phyloP scores from a whole-genome alignment of 768 basidiomycete species.

The Paxillus involutus region DNA sequence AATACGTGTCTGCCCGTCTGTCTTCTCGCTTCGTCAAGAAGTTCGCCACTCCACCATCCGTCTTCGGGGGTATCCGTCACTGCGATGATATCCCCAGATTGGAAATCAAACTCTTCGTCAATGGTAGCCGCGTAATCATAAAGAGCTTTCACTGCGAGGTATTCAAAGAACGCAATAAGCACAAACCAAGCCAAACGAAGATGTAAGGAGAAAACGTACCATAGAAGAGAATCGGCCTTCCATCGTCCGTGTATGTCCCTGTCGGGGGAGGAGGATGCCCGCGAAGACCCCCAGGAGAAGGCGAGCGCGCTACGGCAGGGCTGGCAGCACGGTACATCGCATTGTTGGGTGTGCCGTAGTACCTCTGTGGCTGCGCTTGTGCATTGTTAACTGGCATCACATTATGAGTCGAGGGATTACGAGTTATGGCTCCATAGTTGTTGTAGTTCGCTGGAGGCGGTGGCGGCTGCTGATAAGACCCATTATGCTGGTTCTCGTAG shows the following conservation, averaged over 20 bases:
- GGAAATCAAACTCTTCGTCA: constrained; percentile 96
- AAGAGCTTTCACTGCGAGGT: constrained; percentile 74
- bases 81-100: constrained; percentile 91
- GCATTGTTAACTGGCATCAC: constrained; percentile 25
- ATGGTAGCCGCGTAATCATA: constrained; percentile 85
- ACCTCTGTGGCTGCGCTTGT: constrained; percentile 34
- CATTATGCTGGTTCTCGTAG: constrained; percentile 19
- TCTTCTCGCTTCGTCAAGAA: constrained; percentile 74
- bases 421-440: constrained; percentile 1
- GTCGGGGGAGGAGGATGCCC: constrained; percentile 52
- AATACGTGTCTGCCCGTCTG: constrained; percentile 75
- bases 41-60: constrained; percentile 96
- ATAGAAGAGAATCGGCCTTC: constrained; percentile 82
- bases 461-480: constrained; percentile 15
- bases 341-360: constrained; percentile 17
- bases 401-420: constrained; percentile 9
- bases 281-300: constrained; percentile 46
- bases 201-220: constrained; percentile 49
- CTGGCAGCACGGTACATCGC: constrained; percentile 42
- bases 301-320: constrained; percentile 44
- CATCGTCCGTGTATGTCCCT: constrained; percentile 80
- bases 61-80: constrained; percentile 93
- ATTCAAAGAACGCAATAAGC: not conserved
- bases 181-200: constrained; percentile 5
- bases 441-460: constrained; percentile 11